phyloP scores from a whole-genome alignment of 2,329 filamentous ascomycete species.

The Aureobasidium sp. region DNA sequence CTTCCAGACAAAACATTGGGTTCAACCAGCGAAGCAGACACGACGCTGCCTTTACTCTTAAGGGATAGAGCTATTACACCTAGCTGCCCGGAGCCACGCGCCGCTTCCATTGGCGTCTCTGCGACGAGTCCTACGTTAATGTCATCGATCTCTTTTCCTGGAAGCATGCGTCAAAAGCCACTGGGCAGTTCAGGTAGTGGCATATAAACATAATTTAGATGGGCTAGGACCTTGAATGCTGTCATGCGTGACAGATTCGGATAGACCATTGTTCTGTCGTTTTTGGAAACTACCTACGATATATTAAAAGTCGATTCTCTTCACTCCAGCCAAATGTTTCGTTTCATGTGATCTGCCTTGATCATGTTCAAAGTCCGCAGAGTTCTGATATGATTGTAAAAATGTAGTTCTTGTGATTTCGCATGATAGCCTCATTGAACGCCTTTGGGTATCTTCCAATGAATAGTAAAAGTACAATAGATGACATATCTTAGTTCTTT shows the following conservation, averaged over 20 bases:
- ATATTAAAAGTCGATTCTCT: conserved; percentile 1
- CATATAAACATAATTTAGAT: conserved; percentile 7
- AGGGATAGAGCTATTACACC: neutral
- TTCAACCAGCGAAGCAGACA: neutral
- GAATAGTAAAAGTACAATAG: conserved; percentile 1
- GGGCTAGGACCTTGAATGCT: neutral
- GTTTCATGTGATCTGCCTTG: neutral
- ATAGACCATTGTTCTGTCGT: conserved; percentile 3
- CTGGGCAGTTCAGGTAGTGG: neutral
- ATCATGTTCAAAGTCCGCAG: too few species aligned
- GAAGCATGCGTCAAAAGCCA: neutral
- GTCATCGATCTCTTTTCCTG: neutral
- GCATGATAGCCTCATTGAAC: neutral
- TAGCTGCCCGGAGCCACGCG: neutral
- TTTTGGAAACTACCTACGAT: neutral
- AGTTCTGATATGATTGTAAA: neutral
- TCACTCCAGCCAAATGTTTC: neutral
- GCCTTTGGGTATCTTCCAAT: conserved; percentile 9
- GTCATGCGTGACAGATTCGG: neutral
- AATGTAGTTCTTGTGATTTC: neutral
- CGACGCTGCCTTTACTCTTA: neutral
- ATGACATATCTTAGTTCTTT: neutral
- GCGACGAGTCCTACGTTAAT: neutral
- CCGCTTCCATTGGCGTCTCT: neutral
- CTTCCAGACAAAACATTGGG: neutral